A percentile compares a stretch with the other conserved stretches of the same genome.
Evolutionary conservation across 1,284 basidiomycete genomes (phyloP).

Genomic region (Erythrobasidium hasegawianum): DNA sequence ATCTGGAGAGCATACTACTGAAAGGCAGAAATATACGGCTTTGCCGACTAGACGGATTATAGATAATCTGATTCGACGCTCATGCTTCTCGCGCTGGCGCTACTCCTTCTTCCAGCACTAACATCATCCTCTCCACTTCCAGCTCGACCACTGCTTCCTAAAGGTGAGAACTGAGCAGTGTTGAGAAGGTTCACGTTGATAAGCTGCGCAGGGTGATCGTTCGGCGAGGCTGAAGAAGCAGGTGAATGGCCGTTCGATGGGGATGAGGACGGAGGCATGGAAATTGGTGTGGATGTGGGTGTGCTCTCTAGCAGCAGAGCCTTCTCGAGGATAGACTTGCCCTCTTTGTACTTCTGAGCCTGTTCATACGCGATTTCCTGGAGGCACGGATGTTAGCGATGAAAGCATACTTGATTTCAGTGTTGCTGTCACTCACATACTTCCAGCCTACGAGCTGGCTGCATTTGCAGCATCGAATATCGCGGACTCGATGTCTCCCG

Average conservation of each 20-base stretch:
- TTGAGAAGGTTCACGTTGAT: background rate
- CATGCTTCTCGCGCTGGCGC: background rate
- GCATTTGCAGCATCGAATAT: conserved; percentile 89
- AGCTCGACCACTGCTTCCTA: too few species aligned
- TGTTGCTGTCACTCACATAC: conserved; percentile 74
- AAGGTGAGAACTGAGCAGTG: too few species aligned
- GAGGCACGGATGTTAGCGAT: too few species aligned
- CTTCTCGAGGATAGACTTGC: conserved; percentile 93
- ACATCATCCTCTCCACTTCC: too few species aligned
- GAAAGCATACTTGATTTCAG: too few species aligned
- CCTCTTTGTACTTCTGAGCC: conserved; percentile 96
- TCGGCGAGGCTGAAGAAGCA: too few species aligned
- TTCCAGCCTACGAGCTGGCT: conserved; percentile 86
- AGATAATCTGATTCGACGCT: background rate
- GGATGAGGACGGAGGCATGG: background rate
- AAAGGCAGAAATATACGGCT: too few species aligned
- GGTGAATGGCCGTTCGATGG: too few species aligned
- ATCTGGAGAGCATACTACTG: too few species aligned
- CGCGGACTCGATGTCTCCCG: conserved; percentile 90
- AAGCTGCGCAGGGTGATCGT: background rate
- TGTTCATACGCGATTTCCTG: conserved; percentile 87
- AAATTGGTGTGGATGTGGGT: background rate
- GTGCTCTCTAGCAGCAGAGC: conserved; percentile 61
- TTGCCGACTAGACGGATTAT: too few species aligned
- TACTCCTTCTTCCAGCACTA: too few species aligned